phyloP scores from a whole-genome alignment of 2,329 filamentous ascomycete genomes.

The Penicillium sp. region DNA sequence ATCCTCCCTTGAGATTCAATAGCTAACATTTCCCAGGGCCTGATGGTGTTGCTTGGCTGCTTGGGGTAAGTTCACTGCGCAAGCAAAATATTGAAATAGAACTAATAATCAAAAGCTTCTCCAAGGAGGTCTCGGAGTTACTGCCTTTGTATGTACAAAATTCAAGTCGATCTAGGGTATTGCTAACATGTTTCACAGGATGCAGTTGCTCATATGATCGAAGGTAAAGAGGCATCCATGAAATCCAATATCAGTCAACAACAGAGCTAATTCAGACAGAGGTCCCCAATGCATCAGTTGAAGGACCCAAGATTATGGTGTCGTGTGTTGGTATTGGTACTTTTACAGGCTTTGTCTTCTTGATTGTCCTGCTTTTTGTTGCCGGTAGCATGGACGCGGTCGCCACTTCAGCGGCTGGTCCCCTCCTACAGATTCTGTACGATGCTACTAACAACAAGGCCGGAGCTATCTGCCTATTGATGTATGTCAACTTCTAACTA shows the following conservation, averaged over 20 bases:
- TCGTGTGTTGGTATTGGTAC: slow-evolving; percentile 66
- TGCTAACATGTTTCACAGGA: slow-evolving; percentile 27
- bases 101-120: slow-evolving; percentile 31
- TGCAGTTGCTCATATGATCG: slow-evolving; percentile 55
- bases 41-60: slow-evolving; percentile 59
- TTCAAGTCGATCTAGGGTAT: background rate
- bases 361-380: slow-evolving; percentile 66
- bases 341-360: slow-evolving; percentile 65
- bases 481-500: slow-evolving; percentile 39
- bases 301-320: slow-evolving; percentile 69
- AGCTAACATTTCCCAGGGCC: slow-evolving; percentile 49
- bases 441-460: slow-evolving; percentile 65
- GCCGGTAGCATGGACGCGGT: slow-evolving; percentile 61
- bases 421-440: slow-evolving; percentile 64
- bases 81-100: background rate
- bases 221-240: slow-evolving; percentile 26
- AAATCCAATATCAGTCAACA: background rate
- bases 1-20: no score
- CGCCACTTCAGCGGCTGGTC: slow-evolving; percentile 60
- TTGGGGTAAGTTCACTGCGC: slow-evolving; percentile 35
- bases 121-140: slow-evolving; percentile 57
- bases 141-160: slow-evolving; percentile 50
- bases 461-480: slow-evolving; percentile 66
- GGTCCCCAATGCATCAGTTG: slow-evolving; percentile 48
- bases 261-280: slow-evolving; percentile 25